Evolutionary conservation across 179 eudicot species (phyloP).

Genomic region (Monotropa hypopitys): DNA sequence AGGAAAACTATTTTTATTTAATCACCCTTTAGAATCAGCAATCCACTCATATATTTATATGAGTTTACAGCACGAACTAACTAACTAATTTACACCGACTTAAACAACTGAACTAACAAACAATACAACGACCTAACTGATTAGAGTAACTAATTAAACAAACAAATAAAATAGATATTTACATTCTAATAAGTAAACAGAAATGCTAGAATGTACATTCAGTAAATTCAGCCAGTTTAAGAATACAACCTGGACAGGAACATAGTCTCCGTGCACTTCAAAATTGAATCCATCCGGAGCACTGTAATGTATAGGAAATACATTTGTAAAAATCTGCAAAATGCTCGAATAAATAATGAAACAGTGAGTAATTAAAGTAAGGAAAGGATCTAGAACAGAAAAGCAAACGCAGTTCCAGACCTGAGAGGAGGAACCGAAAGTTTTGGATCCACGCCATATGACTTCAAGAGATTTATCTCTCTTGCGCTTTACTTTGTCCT

Average conservation of each 20-base stretch:
- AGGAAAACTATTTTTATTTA: too few relatives aligned
- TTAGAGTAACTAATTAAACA: too few relatives aligned
- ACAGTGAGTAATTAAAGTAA: neutral
- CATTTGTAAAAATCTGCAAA: conserved; percentile 65
- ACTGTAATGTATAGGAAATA: conserved; percentile 65
- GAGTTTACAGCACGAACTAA: too few relatives aligned
- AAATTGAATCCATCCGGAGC: conserved; percentile 69
- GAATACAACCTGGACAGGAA: conserved; percentile 61
- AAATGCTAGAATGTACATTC: neutral
- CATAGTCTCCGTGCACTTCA: conserved; percentile 42
- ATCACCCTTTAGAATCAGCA: too few relatives aligned
- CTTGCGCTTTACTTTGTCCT: conserved; percentile 60
- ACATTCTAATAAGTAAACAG: neutral
- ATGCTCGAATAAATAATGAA: neutral
- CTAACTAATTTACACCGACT: too few relatives aligned
- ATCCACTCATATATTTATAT: too few relatives aligned
- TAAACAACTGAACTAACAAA: too few relatives aligned
- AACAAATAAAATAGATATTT: too few relatives aligned
- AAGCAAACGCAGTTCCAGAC: conserved; percentile 19
- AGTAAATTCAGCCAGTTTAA: neutral
- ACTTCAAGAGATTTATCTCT: conserved; percentile 74
- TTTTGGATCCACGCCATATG: conserved; percentile 81
- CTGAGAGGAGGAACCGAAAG: conserved; percentile 84
- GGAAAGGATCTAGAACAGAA: neutral
- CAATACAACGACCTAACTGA: too few relatives aligned